phyloP scores from a whole-genome alignment of 1,284 basidiomycete species.

The Volvariella surrecta region DNA sequence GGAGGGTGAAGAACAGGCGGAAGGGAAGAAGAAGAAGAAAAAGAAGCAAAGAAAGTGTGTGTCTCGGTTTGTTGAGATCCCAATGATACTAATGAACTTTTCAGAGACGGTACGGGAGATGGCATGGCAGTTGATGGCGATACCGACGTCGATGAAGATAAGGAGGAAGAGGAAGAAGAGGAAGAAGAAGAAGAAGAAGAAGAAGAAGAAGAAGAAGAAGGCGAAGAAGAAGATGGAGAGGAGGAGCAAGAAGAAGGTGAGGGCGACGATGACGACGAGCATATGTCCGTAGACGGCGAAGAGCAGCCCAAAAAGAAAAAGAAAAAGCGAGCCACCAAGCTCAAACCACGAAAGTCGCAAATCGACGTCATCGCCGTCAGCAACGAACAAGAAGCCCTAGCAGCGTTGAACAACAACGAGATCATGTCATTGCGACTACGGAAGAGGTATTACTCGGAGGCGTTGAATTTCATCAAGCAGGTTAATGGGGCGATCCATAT shows the following conservation, averaged over 20 bases:
- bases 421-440: slow-evolving; percentile 69
- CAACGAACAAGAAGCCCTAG: slow-evolving; percentile 62
- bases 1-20: slow-evolving; percentile 21
- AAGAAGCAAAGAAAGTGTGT: slow-evolving; percentile 18
- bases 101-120: not conserved
- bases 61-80: too few relatives aligned
- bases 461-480: slow-evolving; percentile 77
- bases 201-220: slow-evolving; percentile 31
- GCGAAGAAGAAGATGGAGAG: slow-evolving; percentile 42
- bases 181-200: slow-evolving; percentile 22
- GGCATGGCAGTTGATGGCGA: too few relatives aligned
- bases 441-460: slow-evolving; percentile 86
- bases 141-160: slow-evolving; percentile 8
- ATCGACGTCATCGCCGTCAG: slow-evolving; percentile 56
- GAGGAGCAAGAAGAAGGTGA: slow-evolving; percentile 17
- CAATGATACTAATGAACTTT: too few relatives aligned
- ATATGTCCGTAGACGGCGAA: slow-evolving; percentile 25
- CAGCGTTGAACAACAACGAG: slow-evolving; percentile 55
- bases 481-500: slow-evolving; percentile 76
- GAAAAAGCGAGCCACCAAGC: slow-evolving; percentile 35
- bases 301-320: slow-evolving; percentile 29
- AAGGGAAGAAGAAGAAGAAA: slow-evolving; percentile 23
- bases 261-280: slow-evolving; percentile 16
- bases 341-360: slow-evolving; percentile 59
- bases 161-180: slow-evolving; percentile 20